These are phyloP conservation scores for Fusarium equiseti DNA, from an alignment of 2,329 filamentous ascomycete genomes.

Conservation along the genomic window DNA sequence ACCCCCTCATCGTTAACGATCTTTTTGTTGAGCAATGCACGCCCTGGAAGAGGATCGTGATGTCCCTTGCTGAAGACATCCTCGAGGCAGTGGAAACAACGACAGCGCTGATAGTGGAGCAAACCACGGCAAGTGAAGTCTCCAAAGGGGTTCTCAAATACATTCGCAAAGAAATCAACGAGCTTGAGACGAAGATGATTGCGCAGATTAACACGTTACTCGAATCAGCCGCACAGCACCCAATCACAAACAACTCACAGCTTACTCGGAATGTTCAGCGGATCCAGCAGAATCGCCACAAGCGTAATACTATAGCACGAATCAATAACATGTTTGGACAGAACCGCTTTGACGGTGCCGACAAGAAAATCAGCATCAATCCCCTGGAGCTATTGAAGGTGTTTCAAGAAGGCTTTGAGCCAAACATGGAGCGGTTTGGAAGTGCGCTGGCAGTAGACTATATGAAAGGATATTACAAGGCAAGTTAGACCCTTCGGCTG, in stretches of 20 bases:
- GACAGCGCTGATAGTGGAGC: background rate
- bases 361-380: constrained; percentile 3
- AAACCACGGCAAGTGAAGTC: background rate
- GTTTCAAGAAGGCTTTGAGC: background rate
- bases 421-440: constrained; percentile 48
- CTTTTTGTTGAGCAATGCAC: constrained; percentile 70
- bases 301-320: constrained; percentile 8
- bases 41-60: constrained; percentile 65
- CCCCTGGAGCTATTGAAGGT: background rate
- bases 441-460: constrained; percentile 53
- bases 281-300: constrained; percentile 2
- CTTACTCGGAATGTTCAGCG: background rate
- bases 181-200: background rate
- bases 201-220: background rate
- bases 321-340: constrained; percentile 1
- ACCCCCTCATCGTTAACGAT: constrained; percentile 68
- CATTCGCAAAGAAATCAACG: background rate
- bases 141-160: background rate
- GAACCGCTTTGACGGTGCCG: background rate
- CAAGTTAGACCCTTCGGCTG: constrained; percentile 14
- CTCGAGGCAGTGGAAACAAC: constrained; percentile 25
- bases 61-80: constrained; percentile 21
- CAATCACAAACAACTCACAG: background rate
- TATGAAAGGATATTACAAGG: constrained; percentile 58
- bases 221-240: background rate